Percentiles rank a stretch among this genome's conserved stretches.
Evolutionary conservation across 202 grass and related monocot species (phyloP).

Genomic region (Saccharum hybrid): DNA sequence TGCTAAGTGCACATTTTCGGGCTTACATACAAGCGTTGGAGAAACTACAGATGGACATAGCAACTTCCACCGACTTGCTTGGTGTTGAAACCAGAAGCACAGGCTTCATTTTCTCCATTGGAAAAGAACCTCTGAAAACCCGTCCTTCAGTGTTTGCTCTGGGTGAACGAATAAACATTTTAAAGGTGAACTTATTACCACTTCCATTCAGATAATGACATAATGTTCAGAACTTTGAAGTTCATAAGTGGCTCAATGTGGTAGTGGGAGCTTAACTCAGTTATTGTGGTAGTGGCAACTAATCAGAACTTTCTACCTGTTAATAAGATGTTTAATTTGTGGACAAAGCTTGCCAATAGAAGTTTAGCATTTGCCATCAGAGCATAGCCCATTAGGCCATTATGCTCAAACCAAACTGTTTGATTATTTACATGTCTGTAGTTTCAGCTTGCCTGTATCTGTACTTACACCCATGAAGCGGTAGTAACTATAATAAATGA

Average conservation of each 20-base stretch:
- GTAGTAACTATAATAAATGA: constrained; percentile 13
- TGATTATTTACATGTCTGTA: neutral
- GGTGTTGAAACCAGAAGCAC: constrained; percentile 92
- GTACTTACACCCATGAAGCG: neutral
- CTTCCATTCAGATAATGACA: constrained; percentile 19
- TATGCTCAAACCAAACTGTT: neutral
- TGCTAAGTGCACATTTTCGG: constrained; percentile 93
- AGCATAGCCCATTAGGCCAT: constrained; percentile 17
- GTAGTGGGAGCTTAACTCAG: constrained; percentile 11
- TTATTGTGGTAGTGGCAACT: neutral
- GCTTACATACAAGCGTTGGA: constrained; percentile 98
- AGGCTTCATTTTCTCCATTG: constrained; percentile 86
- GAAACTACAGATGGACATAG: constrained; percentile 95
- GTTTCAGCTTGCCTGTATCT: neutral
- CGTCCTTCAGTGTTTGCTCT: constrained; percentile 96
- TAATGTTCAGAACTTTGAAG: neutral
- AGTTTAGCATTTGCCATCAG: neutral
- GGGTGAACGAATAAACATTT: constrained; percentile 91
- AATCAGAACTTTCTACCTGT: neutral
- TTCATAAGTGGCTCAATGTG: constrained; percentile 17
- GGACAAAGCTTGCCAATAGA: constrained; percentile 17
- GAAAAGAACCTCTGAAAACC: constrained; percentile 86
- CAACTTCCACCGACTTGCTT: constrained; percentile 90
- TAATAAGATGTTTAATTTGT: constrained; percentile 9
- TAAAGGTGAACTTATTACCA: constrained; percentile 61